These are phyloP conservation scores for Candida odintsovae DNA, from an alignment of 805 yeast species.

Conservation along the genomic window DNA sequence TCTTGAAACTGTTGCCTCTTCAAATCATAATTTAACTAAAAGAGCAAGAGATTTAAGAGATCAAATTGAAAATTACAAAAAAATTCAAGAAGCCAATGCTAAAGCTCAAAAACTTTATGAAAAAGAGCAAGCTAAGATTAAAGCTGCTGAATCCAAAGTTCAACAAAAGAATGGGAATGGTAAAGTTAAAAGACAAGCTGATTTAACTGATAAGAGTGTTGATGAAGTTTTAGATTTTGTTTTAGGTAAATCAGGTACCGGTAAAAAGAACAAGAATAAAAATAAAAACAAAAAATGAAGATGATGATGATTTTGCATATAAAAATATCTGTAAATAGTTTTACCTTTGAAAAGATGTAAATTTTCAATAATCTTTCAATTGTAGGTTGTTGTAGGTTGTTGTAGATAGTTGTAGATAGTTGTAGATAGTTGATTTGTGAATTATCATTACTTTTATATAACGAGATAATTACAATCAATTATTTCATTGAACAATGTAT, in stretches of 20 bases:
- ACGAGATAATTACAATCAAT: no score
- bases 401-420: no score
- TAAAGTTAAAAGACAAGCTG: conserved; percentile 20
- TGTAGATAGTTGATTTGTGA: no score
- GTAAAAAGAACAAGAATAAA: conserved; percentile 20
- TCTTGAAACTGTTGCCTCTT: conserved; percentile 57
- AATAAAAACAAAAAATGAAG: conserved; percentile 2
- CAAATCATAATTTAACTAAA: conserved; percentile 58
- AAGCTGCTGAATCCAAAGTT: conserved; percentile 23
- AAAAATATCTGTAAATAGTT: not conserved
- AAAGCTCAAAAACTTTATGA: conserved; percentile 21
- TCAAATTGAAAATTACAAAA: conserved; percentile 46
- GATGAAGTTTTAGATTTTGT: conserved; percentile 71
- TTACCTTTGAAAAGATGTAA: not conserved
- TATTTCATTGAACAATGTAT: no score
- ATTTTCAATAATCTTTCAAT: not conserved
- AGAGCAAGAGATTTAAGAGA: conserved; percentile 63
- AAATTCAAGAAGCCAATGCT: conserved; percentile 39
- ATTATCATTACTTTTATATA: no score
- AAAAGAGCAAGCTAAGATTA: conserved; percentile 30
- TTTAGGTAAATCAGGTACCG: conserved; percentile 44
- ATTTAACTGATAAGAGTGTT: conserved; percentile 57
- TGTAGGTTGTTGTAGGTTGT: no score
- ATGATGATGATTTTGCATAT: not conserved
- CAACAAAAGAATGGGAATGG: conserved; percentile 20